phyloP scores from a whole-genome alignment of 768 basidiomycete genomes.

The Dioszegia crocea region DNA sequence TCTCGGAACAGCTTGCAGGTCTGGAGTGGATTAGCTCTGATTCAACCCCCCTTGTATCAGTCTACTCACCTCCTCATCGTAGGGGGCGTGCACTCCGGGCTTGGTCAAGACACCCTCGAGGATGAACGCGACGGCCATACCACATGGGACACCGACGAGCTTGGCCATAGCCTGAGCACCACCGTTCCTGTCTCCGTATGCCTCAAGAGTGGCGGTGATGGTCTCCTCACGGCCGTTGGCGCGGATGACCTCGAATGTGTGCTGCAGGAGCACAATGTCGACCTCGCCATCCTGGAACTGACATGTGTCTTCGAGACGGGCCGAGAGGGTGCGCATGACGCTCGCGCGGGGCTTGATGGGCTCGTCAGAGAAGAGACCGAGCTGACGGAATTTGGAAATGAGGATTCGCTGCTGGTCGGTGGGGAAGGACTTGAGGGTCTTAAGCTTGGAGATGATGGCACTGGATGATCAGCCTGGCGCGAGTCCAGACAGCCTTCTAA shows the following conservation, averaged over 20 bases:
- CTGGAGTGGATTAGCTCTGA: slow-evolving; percentile 10
- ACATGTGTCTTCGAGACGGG: slow-evolving; percentile 83
- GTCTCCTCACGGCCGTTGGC: slow-evolving; percentile 75
- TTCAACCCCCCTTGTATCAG: neutral
- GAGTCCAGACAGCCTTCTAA: neutral
- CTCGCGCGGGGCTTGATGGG: slow-evolving; percentile 60
- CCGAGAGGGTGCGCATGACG: slow-evolving; percentile 90
- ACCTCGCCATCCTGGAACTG: slow-evolving; percentile 83
- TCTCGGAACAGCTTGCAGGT: slow-evolving; percentile 40
- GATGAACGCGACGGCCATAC: slow-evolving; percentile 85
- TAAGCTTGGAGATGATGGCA: slow-evolving; percentile 67
- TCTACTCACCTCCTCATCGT: slow-evolving; percentile 65
- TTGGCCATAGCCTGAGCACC: slow-evolving; percentile 86
- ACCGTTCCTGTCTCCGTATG: slow-evolving; percentile 64
- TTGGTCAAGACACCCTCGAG: slow-evolving; percentile 75
- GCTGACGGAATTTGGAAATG: slow-evolving; percentile 84
- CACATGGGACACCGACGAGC: slow-evolving; percentile 88
- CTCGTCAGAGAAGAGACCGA: slow-evolving; percentile 79
- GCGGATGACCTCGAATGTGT: slow-evolving; percentile 92
- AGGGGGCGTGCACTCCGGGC: slow-evolving; percentile 80
- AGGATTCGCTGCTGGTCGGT: slow-evolving; percentile 66
- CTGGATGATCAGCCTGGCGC: slow-evolving; percentile 50
- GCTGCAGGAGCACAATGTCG: slow-evolving; percentile 95
- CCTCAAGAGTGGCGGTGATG: slow-evolving; percentile 84
- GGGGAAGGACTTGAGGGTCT: slow-evolving; percentile 63